Evolutionary conservation across 139 green algal genomes (phyloP), one percentile per base, ranked within the genome.

Genomic region (Limnomonas spitsbergensis): DNA sequence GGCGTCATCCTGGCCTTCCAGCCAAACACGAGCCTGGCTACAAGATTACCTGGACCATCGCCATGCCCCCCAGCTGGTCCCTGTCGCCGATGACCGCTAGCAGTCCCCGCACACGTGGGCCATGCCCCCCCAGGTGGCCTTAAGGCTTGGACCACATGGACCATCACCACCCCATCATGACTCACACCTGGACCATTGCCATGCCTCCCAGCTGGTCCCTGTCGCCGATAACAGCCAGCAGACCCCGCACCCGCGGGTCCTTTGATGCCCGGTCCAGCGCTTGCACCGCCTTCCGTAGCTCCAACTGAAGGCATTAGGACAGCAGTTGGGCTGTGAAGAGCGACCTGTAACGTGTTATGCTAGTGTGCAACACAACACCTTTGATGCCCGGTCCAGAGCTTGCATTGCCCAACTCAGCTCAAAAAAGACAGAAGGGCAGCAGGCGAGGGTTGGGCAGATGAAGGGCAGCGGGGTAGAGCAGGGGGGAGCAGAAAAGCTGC

Each of bases 71-170:
- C 47, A 61, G 47, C 14, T 61, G 20, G 47, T 61, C 47, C 14
- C 20, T 20, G 14, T 20, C 47, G 14, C 47, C 47, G 14, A 61
- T 61, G 14, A 61, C 40, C 2, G 80, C 73, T 42, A 89, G 34
- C 36, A 92, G 29, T 2, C 89, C 86, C 1, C 71, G 76, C 47
- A 88, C 85, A n/a, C n/a, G n/a, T n/a, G n/a, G n/a, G n/a, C n/a
- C n/a, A n/a, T n/a, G n/a, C n/a, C n/a, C n/a, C n/a, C n/a, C n/a
- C n/a, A n/a, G n/a, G n/a, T n/a, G n/a, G n/a, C n/a, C n/a, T n/a
- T n/a, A n/a, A n/a, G n/a, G n/a, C n/a, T n/a, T n/a, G n/a, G n/a
- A 61, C 20, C 47, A 61, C 47, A 14, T 61, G 47, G 14, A 61
- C 47, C 47, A 61, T 61, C 14, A 20, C 47, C 47, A 61, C 20